Evolutionary conservation across 2,329 filamentous ascomycete genomes (phyloP).

Genomic region (Sphaerulina musiva): DNA sequence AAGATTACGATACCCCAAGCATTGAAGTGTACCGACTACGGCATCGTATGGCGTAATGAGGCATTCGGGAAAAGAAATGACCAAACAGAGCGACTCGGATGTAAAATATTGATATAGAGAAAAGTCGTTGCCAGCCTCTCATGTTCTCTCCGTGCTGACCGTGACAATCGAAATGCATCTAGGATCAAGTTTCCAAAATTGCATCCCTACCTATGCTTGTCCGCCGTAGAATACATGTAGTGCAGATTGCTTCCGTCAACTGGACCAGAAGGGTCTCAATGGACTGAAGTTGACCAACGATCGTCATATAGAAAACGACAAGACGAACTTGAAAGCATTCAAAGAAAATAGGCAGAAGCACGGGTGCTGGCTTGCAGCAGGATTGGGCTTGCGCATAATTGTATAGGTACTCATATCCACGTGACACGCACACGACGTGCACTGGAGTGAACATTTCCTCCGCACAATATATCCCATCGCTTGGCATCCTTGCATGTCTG

Average conservation of each 20-base stretch:
- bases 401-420: slow-evolving; percentile 13
- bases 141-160: too few relatives aligned
- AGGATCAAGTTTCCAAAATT: too few relatives aligned
- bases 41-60: not conserved
- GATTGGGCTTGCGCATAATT: slow-evolving; percentile 13
- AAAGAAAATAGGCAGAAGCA: not conserved
- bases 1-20: not conserved
- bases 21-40: not conserved
- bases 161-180: too few relatives aligned
- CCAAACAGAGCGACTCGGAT: not conserved
- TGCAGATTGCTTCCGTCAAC: too few relatives aligned
- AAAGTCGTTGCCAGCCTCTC: too few relatives aligned
- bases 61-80: not conserved
- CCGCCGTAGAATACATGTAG: too few relatives aligned
- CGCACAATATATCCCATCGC: slow-evolving; percentile 7
- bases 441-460: not conserved
- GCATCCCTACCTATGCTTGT: too few relatives aligned
- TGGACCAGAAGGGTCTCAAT: too few relatives aligned
- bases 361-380: not conserved
- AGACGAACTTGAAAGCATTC: not conserved
- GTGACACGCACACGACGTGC: slow-evolving; percentile 5
- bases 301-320: too few relatives aligned
- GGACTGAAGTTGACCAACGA: too few relatives aligned
- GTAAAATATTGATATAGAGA: too few relatives aligned
- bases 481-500: not conserved